Evolutionary conservation across 2,329 filamentous ascomycete genomes (phyloP).

Genomic region (Fusarium hainanense): DNA sequence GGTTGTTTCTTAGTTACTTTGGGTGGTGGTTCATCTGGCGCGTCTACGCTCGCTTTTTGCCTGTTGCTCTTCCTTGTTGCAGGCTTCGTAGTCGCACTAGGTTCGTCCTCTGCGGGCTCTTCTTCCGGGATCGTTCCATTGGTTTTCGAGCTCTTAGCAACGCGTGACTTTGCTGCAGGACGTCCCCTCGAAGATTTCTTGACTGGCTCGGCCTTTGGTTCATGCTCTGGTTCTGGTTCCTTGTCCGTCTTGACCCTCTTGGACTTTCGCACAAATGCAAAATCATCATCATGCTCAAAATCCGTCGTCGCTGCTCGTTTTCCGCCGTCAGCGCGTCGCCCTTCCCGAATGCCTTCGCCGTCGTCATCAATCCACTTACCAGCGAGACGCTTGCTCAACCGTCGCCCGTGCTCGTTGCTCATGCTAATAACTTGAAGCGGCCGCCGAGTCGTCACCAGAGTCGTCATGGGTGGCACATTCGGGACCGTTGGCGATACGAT

Average conservation of each 20-base stretch:
- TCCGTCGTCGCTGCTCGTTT: conserved; percentile 50
- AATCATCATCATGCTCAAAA: conserved; percentile 82
- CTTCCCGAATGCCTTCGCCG: conserved; percentile 1
- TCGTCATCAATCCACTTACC: conserved; percentile 58
- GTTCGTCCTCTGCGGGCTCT: conserved; percentile 21
- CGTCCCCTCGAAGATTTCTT: conserved; percentile 55
- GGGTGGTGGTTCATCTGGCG: conserved; percentile 51
- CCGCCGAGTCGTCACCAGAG: conserved; percentile 71
- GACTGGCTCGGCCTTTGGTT: conserved; percentile 52
- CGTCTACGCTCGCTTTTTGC: conserved; percentile 56
- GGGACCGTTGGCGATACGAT: conserved; percentile 41
- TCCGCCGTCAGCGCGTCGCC: conserved; percentile 31
- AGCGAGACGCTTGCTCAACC: conserved; percentile 73
- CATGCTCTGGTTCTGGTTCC: conserved; percentile 51
- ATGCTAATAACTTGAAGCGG: conserved; percentile 76
- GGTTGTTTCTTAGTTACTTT: conserved; percentile 54
- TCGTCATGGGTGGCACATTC: conserved; percentile 73
- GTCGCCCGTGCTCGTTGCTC: conserved; percentile 71
- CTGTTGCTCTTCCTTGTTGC: conserved; percentile 50
- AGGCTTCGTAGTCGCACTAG: conserved; percentile 33
- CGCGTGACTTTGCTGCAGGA: conserved; percentile 49
- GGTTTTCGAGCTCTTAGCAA: conserved; percentile 49
- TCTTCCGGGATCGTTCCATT: conserved; percentile 40
- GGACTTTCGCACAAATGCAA: conserved; percentile 76
- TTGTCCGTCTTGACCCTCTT: conserved; percentile 72